Base-by-base conservation (phyloP, 345 rosid genomes). In the Eucalyptus regnans region DNA sequence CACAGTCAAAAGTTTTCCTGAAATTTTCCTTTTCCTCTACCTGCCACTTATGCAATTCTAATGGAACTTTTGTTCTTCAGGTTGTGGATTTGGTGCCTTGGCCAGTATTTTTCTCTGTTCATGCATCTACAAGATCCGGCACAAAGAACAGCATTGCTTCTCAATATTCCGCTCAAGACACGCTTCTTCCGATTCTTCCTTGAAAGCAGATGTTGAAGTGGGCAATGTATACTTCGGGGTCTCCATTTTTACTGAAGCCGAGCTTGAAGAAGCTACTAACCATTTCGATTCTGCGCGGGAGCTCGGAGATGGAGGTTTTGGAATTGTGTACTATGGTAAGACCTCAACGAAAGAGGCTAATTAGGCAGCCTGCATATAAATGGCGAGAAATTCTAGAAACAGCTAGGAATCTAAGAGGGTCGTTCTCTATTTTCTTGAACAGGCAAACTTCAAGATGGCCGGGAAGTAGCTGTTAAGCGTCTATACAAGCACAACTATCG, bases 271-370 rank as follows among this genome's bases (percentile, higher is more conserved):
- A 92, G 96, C 96, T 20, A 95, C 98, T 43, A 86, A 92, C 86
- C 88, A 92, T 88, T 96, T 94, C 66, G 91, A 91, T n/a, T 71
- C 87, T 87, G 92, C 91, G 1, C 92, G 92, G 86, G 91, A 93
- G 88, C 93, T 96, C 22, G 98, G 97, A 87, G 95, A 93, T 90
- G 97, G 98, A 62, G 98, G 98, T 43, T 95, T 91, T 88, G 98
- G 98, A 86, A 93, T 94, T 23, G 98, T 96, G 2, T 95, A 94
- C 89, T 87, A 92, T 68, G 98, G 97, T 96, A 91, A 93, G 92
- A 90, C 29, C 46, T 33, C 14, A 33, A 87, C 4, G 68, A 62
- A 31, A n/a, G 76, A 33, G 2, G 50, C 33, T 87, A 25, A 31
- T 62, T 22, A 16, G 71, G 85, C 44, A 48, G 33, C 54, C 33